These are phyloP conservation scores for Tolypocladium endophyticum DNA, from an alignment of 2,329 filamentous ascomycete genomes.

Conservation along the genomic window DNA sequence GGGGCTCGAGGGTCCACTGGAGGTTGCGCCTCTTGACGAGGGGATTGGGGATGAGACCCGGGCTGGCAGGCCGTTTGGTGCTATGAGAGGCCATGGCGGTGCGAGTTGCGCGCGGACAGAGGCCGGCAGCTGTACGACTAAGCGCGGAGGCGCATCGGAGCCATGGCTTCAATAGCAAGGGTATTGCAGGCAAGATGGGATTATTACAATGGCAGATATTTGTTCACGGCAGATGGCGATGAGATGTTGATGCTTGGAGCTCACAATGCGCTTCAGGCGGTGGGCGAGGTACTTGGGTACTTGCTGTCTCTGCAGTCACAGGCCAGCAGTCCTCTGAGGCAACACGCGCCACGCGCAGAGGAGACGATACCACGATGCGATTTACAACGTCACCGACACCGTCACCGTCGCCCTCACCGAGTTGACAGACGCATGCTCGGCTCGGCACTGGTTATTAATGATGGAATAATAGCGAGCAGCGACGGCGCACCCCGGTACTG, in stretches of 20 bases:
- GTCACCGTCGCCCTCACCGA: too few species aligned
- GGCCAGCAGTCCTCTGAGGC: too few species aligned
- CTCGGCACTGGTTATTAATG: not conserved
- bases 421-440: too few species aligned
- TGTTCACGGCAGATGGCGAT: not conserved
- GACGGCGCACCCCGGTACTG: too few species aligned
- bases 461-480: too few species aligned
- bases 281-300: too few species aligned
- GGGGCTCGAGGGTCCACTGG: slow-evolving; percentile 26
- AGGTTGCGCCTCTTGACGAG: slow-evolving; percentile 37
- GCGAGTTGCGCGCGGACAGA: too few species aligned
- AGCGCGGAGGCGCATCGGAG: not conserved
- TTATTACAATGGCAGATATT: not conserved
- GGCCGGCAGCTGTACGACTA: not conserved
- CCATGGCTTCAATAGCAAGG: not conserved
- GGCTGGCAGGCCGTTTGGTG: slow-evolving; percentile 19
- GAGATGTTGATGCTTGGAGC: not conserved
- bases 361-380: too few species aligned
- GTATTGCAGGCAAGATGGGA: not conserved
- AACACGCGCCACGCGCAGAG: too few species aligned
- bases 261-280: too few species aligned
- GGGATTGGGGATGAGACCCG: slow-evolving; percentile 29
- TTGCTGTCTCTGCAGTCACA: too few species aligned
- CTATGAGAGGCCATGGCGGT: not conserved
- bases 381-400: too few species aligned